Percentiles rank a stretch among this genome's conserved stretches.
Evolutionary conservation across 768 basidiomycete genomes (phyloP).

Genomic region (Kwoniella sp.): DNA sequence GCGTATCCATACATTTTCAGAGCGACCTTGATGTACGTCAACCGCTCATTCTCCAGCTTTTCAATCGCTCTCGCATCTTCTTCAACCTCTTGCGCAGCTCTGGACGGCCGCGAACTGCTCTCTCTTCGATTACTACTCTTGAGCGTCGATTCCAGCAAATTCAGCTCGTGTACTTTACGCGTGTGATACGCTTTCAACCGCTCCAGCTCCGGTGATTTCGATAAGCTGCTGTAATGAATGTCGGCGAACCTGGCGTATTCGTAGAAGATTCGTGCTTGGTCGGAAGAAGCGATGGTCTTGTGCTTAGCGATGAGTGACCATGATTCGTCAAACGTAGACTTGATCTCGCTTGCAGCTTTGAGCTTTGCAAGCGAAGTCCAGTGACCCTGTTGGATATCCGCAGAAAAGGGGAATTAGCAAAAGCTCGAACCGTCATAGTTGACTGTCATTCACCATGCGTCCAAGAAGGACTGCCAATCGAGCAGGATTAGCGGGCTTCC

Average conservation of each 20-base stretch:
- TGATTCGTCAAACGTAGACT: constrained; percentile 69
- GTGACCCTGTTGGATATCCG: constrained; percentile 71
- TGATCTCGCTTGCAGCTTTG: constrained; percentile 73
- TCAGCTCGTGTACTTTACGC: constrained; percentile 61
- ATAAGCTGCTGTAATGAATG: constrained; percentile 72
- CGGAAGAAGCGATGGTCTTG: constrained; percentile 13
- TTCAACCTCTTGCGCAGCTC: constrained; percentile 19
- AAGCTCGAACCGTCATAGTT: too few relatives aligned
- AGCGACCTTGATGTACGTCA: constrained; percentile 71
- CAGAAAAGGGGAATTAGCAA: too few relatives aligned
- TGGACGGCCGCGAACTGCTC: constrained; percentile 5
- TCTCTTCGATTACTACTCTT: constrained; percentile 22
- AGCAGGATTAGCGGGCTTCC: constrained; percentile 8
- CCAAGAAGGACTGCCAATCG: constrained; percentile 29
- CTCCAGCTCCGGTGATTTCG: constrained; percentile 69
- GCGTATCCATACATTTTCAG: constrained; percentile 83
- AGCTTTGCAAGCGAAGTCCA: constrained; percentile 88
- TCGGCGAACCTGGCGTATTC: constrained; percentile 89
- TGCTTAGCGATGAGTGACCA: constrained; percentile 52
- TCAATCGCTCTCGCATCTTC: constrained; percentile 57
- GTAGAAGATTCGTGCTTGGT: constrained; percentile 27
- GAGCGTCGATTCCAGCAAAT: constrained; percentile 2
- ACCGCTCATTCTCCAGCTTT: constrained; percentile 60
- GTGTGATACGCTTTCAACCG: constrained; percentile 72
- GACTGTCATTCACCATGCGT: constrained; percentile 26